Conservation (phyloP, 805 yeast genomes). For the Ogataea neopini region DNA sequence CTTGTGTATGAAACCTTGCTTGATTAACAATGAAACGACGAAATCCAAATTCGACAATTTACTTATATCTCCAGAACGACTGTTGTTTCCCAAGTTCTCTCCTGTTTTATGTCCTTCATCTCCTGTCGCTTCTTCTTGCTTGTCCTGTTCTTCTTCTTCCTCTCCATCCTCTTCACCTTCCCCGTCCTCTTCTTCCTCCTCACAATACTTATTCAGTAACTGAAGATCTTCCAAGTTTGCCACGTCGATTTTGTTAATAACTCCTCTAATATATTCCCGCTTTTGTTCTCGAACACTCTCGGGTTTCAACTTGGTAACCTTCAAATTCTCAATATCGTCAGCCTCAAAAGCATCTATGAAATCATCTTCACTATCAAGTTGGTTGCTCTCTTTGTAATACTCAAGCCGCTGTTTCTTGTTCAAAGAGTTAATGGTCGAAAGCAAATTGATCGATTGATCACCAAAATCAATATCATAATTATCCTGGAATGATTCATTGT, state of each 20-base stretch:
- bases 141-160: background rate
- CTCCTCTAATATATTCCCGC: constrained; percentile 11
- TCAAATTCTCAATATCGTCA: constrained; percentile 13
- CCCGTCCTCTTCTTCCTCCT: constrained; percentile 12
- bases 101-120: background rate
- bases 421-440: constrained; percentile 19
- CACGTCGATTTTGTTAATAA: constrained; percentile 10
- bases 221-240: constrained; percentile 16
- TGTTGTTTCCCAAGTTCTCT: background rate
- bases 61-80: background rate
- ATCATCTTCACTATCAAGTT: constrained; percentile 21
- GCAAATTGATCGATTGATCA: constrained; percentile 14
- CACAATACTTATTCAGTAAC: constrained; percentile 13
- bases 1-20: constrained; percentile 14
- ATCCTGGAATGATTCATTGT: constrained; percentile 20
- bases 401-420: constrained; percentile 23
- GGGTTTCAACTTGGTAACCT: constrained; percentile 2
- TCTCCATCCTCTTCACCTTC: constrained; percentile 4
- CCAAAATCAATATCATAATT: constrained; percentile 25
- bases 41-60: constrained; percentile 6
- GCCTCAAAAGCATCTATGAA: constrained; percentile 23
- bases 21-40: constrained; percentile 14
- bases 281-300: constrained; percentile 12
- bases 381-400: constrained; percentile 20
- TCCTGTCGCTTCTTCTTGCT: background rate